phyloP scores from a whole-genome alignment of 768 basidiomycete genomes.

The Mycena venus region DNA sequence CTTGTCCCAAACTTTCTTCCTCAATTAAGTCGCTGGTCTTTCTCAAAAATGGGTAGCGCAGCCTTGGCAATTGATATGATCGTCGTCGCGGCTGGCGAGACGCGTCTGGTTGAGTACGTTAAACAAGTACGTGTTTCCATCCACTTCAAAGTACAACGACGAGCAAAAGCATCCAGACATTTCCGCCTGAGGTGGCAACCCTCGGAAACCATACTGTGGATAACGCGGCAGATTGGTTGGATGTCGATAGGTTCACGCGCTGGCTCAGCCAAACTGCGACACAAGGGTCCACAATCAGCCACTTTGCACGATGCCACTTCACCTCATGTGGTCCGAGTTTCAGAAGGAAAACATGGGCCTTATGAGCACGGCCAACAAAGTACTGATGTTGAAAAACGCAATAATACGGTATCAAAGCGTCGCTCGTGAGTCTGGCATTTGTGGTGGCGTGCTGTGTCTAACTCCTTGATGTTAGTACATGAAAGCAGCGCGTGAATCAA shows the following conservation, averaged over 20 bases:
- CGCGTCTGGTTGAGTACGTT: slow-evolving; percentile 26
- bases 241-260: slow-evolving; percentile 22
- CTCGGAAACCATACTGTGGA: slow-evolving; percentile 5
- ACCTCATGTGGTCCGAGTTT: not conserved
- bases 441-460: not conserved
- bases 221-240: slow-evolving; percentile 27
- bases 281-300: not conserved
- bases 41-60: slow-evolving; percentile 1
- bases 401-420: not conserved
- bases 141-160: not conserved
- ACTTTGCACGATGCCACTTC: not conserved
- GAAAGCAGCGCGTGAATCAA: not conserved
- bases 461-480: not conserved
- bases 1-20: not conserved
- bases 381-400: not conserved
- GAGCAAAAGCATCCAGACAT: not conserved
- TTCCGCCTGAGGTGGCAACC: not conserved
- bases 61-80: slow-evolving; percentile 21
- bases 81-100: slow-evolving; percentile 26
- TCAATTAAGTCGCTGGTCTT: not conserved
- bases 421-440: not conserved
- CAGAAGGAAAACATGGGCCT: not conserved
- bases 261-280: slow-evolving; percentile 11
- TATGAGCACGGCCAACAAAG: no score
- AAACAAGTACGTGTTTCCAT: slow-evolving; percentile 14